A percentile compares a stretch with the other conserved stretches of the same genome.
phyloP scores from a whole-genome alignment of 2,329 filamentous ascomycete species.

The Verticillium longisporum region DNA sequence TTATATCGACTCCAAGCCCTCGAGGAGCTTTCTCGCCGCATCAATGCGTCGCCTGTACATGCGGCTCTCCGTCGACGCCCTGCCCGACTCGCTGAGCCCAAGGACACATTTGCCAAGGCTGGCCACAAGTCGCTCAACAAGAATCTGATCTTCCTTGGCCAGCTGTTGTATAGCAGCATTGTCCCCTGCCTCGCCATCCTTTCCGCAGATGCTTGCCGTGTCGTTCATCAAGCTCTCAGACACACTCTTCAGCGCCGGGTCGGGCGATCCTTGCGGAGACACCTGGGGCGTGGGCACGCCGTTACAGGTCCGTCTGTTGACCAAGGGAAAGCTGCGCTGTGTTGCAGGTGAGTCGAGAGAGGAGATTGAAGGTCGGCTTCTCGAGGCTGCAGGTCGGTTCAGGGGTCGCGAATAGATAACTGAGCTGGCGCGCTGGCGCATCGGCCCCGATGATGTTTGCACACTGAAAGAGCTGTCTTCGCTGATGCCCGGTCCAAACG shows the following conservation, averaged over 20 bases:
- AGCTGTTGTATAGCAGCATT: conserved; percentile 36
- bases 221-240: conserved; percentile 42
- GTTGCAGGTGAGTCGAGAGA: conserved; percentile 53
- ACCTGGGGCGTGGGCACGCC: conserved; percentile 35
- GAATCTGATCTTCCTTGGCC: conserved; percentile 48
- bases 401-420: conserved; percentile 33
- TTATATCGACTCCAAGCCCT: conserved; percentile 37
- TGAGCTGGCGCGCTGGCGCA: conserved; percentile 18
- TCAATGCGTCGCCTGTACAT: conserved; percentile 68
- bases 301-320: conserved; percentile 42
- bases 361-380: conserved; percentile 50
- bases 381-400: conserved; percentile 28
- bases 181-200: conserved; percentile 23
- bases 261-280: conserved; percentile 31
- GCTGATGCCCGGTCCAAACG: conserved; percentile 17
- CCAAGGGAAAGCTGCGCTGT: conserved; percentile 54
- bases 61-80: conserved; percentile 50
- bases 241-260: conserved; percentile 39
- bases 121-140: conserved; percentile 54
- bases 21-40: conserved; percentile 64
- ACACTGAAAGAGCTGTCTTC: conserved; percentile 12
- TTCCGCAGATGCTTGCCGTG: conserved; percentile 33
- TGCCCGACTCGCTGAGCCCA: conserved; percentile 47
- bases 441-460: conserved; percentile 9
- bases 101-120: conserved; percentile 55